Base-by-base conservation (phyloP, 305 asterid species). In the Fraxinus xanthoxyloides region DNA sequence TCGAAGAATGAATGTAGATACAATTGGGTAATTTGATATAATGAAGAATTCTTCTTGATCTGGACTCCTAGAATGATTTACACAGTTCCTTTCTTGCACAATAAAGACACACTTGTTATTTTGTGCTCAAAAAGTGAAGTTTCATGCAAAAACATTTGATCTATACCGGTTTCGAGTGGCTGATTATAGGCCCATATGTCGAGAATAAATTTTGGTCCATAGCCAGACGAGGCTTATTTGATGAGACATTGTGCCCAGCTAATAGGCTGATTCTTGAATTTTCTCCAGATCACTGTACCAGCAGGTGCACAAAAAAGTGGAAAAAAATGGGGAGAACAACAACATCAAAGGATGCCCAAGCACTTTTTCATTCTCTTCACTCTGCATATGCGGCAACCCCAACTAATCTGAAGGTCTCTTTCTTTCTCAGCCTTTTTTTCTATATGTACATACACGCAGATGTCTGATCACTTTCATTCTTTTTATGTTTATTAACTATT, bases 341-440 rank as follows among this genome's bases (percentile, higher is more conserved):
- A 48, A 61, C 93, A 79, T 80, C 94, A 31, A 90, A 90, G 87
- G 95, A 92, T 46, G 90, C 92, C 12, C 90, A 86, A 80, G 93
- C 89, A 15, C 94, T 92, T 32, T 59, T 90, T 82, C 92, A 87
- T 2, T 91, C 97, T 69, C 92, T 92, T 61, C 94, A 91, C 4
- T 86, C 95, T 80, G 95, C 97, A 34, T 93, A 93, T 83, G 87
- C 84, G 2, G 92, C 93, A 36, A 91, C 94, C 5, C 92, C 95
- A 9, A 87, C 91, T 15, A 88, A 91, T 82, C 92, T 93, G 86
- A 93, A 93, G 98, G 98, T 90, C 70, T 19, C n/a, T 7, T 24
- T 31, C 32, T 32, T 17, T 26, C 30, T 28, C 30, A n/a, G 6
- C 23, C 21, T 51, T 17, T 51, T 23, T 21, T 23, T 21, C 0